Percentiles rank a stretch among this genome's conserved stretches.
Evolutionary conservation across 2,329 filamentous ascomycete genomes (phyloP).

Genomic region (Diaporthe sp.): DNA sequence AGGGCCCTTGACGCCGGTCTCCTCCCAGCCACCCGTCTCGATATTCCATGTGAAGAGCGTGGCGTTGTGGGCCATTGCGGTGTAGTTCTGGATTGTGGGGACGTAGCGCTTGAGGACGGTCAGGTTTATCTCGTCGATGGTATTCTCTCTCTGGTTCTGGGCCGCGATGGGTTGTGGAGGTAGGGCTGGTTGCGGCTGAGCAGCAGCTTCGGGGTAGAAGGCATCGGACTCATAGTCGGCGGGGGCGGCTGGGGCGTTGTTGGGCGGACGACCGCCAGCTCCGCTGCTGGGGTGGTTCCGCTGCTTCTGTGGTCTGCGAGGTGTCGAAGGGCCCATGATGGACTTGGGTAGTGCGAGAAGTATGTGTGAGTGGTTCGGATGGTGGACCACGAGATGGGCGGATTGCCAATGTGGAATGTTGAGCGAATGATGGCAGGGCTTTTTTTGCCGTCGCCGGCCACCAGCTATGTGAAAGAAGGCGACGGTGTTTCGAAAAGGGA

Average conservation of each 20-base stretch:
- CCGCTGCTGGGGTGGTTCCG: conserved; percentile 45
- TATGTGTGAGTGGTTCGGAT: not conserved
- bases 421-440: not conserved
- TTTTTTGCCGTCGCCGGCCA: not conserved
- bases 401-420: not conserved
- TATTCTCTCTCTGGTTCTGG: conserved; percentile 65
- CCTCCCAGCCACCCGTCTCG: conserved; percentile 80
- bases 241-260: conserved; percentile 42
- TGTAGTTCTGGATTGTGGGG: conserved; percentile 78
- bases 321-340: conserved; percentile 9
- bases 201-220: conserved; percentile 55
- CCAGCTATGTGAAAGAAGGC: not conserved
- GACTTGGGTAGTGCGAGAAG: not conserved
- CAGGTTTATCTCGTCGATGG: conserved; percentile 89
- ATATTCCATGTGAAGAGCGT: conserved; percentile 86
- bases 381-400: not conserved
- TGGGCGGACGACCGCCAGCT: not conserved
- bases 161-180: conserved; percentile 72
- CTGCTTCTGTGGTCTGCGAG: conserved; percentile 38
- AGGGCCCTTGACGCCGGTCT: conserved; percentile 86
- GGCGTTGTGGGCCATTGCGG: conserved; percentile 86
- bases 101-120: conserved; percentile 85
- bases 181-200: conserved; percentile 2
- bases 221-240: conserved; percentile 78
- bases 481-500: not conserved